These are phyloP conservation scores for Fusarium virguliforme DNA, from an alignment of 2,329 filamentous ascomycete genomes.

Conservation along the genomic window DNA sequence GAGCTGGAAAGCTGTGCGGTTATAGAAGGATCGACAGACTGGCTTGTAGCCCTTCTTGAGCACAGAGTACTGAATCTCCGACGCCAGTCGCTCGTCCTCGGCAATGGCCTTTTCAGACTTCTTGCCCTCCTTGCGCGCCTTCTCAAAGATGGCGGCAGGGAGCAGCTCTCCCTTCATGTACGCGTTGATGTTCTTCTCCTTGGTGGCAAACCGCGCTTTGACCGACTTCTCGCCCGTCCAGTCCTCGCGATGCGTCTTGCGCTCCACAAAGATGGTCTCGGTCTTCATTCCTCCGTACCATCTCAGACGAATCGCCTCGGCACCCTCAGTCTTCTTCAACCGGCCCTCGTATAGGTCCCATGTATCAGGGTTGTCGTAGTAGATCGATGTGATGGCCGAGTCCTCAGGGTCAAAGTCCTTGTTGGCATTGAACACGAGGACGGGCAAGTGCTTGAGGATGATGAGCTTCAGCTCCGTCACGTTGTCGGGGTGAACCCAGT, in stretches of 20 bases:
- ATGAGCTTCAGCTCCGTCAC: conserved; percentile 98
- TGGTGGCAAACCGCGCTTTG: conserved; percentile 94
- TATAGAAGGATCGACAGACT: conserved; percentile 96
- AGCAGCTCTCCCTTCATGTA: conserved; percentile 89
- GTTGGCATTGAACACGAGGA: conserved; percentile 96
- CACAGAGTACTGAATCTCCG: conserved; percentile 94
- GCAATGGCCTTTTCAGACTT: conserved; percentile 93
- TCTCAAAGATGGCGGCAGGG: conserved; percentile 93
- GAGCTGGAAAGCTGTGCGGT: conserved; percentile 97
- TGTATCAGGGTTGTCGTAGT: conserved; percentile 94
- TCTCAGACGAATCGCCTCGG: conserved; percentile 93
- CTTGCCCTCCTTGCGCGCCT: conserved; percentile 95
- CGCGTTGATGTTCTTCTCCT: conserved; percentile 97
- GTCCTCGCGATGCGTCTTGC: conserved; percentile 98
- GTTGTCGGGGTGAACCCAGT: conserved; percentile 99
- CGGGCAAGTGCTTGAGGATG: conserved; percentile 96
- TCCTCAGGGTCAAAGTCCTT: conserved; percentile 96
- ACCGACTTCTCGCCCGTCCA: conserved; percentile 99
- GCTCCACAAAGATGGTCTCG: conserved; percentile 96
- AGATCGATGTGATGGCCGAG: conserved; percentile 97
- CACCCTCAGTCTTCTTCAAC: conserved; percentile 97
- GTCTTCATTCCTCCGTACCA: conserved; percentile 99
- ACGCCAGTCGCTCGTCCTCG: conserved; percentile 89
- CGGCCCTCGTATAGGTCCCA: conserved; percentile 97
- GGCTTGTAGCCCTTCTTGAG: conserved; percentile 89